Evolutionary conservation across 257 asterid species (phyloP).

Genomic region (Solanum clarkiae): DNA sequence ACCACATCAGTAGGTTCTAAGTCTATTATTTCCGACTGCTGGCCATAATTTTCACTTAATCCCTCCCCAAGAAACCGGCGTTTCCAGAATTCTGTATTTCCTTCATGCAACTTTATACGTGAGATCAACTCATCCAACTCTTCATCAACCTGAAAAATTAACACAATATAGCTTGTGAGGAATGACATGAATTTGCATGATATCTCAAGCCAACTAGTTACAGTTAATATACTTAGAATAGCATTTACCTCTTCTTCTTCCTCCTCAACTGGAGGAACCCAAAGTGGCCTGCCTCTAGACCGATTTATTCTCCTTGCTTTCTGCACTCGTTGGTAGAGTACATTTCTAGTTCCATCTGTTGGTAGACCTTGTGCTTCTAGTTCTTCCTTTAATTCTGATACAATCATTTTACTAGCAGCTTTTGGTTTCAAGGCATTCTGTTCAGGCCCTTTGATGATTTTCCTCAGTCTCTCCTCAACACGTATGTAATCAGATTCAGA

Average conservation of each 20-base stretch:
- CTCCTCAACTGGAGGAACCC: slow-evolving; percentile 99
- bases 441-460: slow-evolving; percentile 86
- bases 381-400: slow-evolving; percentile 89
- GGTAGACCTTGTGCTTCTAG: slow-evolving; percentile 97
- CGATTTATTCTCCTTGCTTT: slow-evolving; percentile 98
- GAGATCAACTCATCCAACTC: slow-evolving; percentile 90
- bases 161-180: neutral
- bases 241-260: slow-evolving; percentile 87
- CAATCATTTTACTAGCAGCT: slow-evolving; percentile 98
- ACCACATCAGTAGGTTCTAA: slow-evolving; percentile 35
- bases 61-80: slow-evolving; percentile 96
- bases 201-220: neutral
- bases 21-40: slow-evolving; percentile 41
- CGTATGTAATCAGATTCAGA: slow-evolving; percentile 73
- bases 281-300: slow-evolving; percentile 95
- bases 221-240: neutral
- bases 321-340: slow-evolving; percentile 96
- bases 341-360: slow-evolving; percentile 93
- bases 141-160: slow-evolving; percentile 58
- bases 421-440: slow-evolving; percentile 79
- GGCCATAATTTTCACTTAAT: slow-evolving; percentile 47
- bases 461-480: slow-evolving; percentile 85
- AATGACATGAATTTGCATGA: neutral
- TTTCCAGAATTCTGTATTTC: slow-evolving; percentile 95
- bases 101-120: slow-evolving; percentile 85